Evolutionary conservation across 495 filamentous ascomycete genomes (phyloP), one percentile per base, ranked within the genome.

Genomic region (Aspergillus egyptiacus): DNA sequence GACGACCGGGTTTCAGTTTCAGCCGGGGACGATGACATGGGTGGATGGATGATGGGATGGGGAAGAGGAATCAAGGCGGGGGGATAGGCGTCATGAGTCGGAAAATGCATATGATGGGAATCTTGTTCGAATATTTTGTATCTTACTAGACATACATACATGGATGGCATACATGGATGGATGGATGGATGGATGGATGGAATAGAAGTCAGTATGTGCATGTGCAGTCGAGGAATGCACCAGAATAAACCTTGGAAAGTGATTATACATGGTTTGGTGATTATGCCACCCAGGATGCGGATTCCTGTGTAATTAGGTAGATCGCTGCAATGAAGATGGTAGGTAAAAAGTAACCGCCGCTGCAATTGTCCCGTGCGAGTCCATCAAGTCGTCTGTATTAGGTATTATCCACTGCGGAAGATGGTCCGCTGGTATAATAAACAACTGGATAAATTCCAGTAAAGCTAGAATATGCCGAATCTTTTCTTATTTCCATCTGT

Each of bases 401-500:
- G 32, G 41, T 33, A 44, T 44, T 44, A 44, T n/a, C 28, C 41
- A 13, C 33, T 5, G 28, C 28, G 15, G 28, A 37, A 22, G 15
- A 19, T 22, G 9, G 41, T 45, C 40, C 28, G 46, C 39, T 31
- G 22, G 36, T 40, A 35, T 48, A n/a, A n/a, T n/a, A 25, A 17
- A 28, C 40, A 45, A 13, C 15, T 30, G 32, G 19, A 34, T 14
- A 10, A 20, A 30, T 13, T 25, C 1, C 7, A 23, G 41, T 30
- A 33, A 22, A 17, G 9, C 36, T 53, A 60, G 37, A 60, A 60
- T 31, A 60, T 56, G 7, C 57, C 51, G 40, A 60, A 60, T 48
- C 54, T 52, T 43, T 60, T 59, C 24, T 45, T 30, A 25, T 59
- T 60, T 11, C 53, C 50, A 19, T 63, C 61, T 55, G 38, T 17